Percentiles rank a stretch among this genome's conserved stretches.
phyloP scores from a whole-genome alignment of 257 asterid genomes.

The Perilla frutescens region DNA sequence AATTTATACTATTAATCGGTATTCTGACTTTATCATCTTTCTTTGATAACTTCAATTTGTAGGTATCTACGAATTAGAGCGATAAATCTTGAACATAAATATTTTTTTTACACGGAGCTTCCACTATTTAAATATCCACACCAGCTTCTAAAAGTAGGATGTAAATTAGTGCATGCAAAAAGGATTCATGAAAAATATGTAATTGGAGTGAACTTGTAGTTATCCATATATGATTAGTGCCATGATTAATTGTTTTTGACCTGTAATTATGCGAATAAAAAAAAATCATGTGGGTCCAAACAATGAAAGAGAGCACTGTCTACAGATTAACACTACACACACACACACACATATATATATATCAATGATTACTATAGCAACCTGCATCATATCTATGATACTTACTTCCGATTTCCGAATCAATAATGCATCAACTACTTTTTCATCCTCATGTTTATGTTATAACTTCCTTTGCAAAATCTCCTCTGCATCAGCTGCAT shows the following conservation, averaged over 20 bases:
- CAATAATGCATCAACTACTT: slow-evolving; percentile 16
- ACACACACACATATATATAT: not conserved
- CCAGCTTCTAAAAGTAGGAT: no score
- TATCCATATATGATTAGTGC: slow-evolving; percentile 17
- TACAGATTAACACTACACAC: not conserved
- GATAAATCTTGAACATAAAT: no score
- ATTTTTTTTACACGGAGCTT: no score
- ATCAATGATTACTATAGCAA: slow-evolving; percentile 13
- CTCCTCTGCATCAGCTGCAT: no score
- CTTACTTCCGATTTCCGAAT: not conserved
- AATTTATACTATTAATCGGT: no score
- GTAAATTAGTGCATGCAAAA: no score
- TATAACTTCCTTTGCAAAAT: not conserved
- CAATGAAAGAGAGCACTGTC: not conserved
- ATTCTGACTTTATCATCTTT: no score
- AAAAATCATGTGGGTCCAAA: slow-evolving; percentile 16
- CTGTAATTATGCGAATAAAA: not conserved
- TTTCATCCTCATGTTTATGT: not conserved
- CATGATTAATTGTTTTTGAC: slow-evolving; percentile 13
- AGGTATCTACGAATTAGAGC: no score
- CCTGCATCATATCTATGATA: slow-evolving; percentile 18
- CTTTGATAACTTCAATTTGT: no score
- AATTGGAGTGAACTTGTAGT: not conserved
- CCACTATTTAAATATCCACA: no score
- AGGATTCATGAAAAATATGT: no score